Evolutionary conservation across 2,329 filamentous ascomycete genomes (phyloP).

Genomic region (Rhinocladiella mackenziei): DNA sequence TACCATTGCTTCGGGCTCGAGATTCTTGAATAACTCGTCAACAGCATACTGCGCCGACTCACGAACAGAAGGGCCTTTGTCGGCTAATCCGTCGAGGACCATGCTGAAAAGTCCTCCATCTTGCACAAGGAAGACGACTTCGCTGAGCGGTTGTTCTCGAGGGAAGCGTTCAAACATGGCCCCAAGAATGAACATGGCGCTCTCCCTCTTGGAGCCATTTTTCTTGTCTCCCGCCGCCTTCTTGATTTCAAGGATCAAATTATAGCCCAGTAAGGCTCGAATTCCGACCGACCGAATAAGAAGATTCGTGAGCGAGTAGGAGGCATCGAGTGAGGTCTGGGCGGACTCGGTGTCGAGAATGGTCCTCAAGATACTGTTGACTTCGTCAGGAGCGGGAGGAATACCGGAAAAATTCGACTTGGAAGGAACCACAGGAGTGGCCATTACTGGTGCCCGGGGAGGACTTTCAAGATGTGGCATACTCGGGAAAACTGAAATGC

Average conservation of each 20-base stretch:
- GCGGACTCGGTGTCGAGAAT: conserved; percentile 68
- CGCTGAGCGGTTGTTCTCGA: conserved; percentile 68
- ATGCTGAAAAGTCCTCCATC: conserved; percentile 68
- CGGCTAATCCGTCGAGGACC: conserved; percentile 78
- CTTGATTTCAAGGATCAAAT: conserved; percentile 59
- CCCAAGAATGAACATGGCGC: conserved; percentile 89
- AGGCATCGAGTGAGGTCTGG: conserved; percentile 63
- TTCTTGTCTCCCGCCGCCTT: conserved; percentile 93
- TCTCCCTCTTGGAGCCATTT: conserved; percentile 76
- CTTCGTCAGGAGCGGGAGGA: conserved; percentile 62
- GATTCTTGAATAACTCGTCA: conserved; percentile 75
- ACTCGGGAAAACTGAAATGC: conserved; percentile 1
- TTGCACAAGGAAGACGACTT: conserved; percentile 77
- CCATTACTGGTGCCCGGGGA: conserved; percentile 22
- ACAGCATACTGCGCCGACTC: conserved; percentile 93
- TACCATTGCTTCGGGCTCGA: conserved; percentile 78
- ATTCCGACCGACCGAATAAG: conserved; percentile 63
- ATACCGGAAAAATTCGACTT: conserved; percentile 38
- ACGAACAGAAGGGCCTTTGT: conserved; percentile 83
- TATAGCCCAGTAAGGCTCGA: conserved; percentile 59
- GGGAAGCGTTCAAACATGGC: conserved; percentile 90
- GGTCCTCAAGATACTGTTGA: conserved; percentile 60
- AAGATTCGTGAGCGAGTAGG: conserved; percentile 62
- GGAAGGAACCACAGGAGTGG: conserved; percentile 47
- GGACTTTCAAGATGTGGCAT: conserved; percentile 27